Conservation (phyloP, 2,329 filamentous ascomycete species). For the Xylaria sp. region DNA sequence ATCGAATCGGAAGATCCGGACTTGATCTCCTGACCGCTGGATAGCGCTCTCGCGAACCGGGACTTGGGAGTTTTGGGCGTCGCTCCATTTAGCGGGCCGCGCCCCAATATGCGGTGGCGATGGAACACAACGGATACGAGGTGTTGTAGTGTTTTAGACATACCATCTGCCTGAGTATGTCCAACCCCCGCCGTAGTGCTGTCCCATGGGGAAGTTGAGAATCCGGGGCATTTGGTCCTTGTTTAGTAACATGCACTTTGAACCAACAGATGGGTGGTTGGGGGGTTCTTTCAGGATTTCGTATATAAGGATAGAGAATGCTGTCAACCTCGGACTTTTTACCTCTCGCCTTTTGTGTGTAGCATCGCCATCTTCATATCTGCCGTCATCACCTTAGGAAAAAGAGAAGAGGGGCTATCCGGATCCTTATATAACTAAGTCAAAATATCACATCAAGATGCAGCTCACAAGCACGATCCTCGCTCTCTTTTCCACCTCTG, state of each 20-base stretch:
- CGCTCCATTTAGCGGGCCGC: constrained; percentile 3
- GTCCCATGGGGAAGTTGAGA: neutral
- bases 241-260: neutral
- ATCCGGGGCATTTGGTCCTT: constrained; percentile 16
- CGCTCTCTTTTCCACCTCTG: constrained; percentile 40
- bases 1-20: constrained; percentile 30
- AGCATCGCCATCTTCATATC: constrained; percentile 19
- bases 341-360: neutral
- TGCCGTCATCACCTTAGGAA: neutral
- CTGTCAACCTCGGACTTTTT: neutral
- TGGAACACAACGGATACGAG: constrained; percentile 32
- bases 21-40: constrained; percentile 18
- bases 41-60: neutral
- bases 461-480: constrained; percentile 43
- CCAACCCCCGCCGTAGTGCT: constrained; percentile 2
- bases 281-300: neutral
- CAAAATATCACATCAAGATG: constrained; percentile 46
- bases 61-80: constrained; percentile 8
- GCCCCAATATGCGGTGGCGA: constrained; percentile 22
- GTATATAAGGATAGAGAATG: constrained; percentile 24
- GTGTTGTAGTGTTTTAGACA: constrained; percentile 2
- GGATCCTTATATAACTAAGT: constrained; percentile 15
- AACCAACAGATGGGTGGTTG: neutral
- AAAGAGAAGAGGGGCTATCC: constrained; percentile 1
- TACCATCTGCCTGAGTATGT: constrained; percentile 16